A percentile compares a stretch with the other conserved stretches of the same genome.
Evolutionary conservation across 139 green algal genomes (phyloP).

Genomic region (Chlamydomonas incerta): DNA sequence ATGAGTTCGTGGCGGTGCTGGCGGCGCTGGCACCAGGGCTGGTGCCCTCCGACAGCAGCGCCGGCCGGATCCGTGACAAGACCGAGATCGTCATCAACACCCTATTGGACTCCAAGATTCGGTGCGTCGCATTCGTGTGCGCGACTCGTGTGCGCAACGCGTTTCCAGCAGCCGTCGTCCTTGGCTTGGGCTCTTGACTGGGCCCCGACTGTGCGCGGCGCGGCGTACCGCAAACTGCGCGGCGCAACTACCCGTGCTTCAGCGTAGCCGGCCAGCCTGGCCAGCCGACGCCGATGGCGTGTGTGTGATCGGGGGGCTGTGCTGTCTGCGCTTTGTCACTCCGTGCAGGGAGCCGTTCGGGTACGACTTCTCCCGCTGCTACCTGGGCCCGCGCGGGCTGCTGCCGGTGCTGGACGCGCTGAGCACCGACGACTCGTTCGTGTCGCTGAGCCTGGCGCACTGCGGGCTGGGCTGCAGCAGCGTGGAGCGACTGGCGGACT

Average conservation of each 20-base stretch:
- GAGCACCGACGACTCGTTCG: slow-evolving; percentile 17
- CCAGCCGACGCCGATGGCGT: no score
- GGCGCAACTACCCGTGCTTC: no score
- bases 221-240: no score
- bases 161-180: no score
- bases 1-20: slow-evolving; percentile 30
- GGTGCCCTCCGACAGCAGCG: not conserved
- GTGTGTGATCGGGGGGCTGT: no score
- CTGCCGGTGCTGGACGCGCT: slow-evolving; percentile 47
- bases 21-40: not conserved
- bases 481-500: slow-evolving; percentile 23
- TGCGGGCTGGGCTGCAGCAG: slow-evolving; percentile 29
- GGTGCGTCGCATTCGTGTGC: slow-evolving; percentile 1
- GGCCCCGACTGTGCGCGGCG: no score
- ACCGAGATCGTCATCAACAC: slow-evolving; percentile 19
- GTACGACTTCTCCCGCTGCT: slow-evolving; percentile 50
- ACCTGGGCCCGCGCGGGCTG: slow-evolving; percentile 46
- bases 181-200: no score
- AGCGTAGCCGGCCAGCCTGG: no score
- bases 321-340: no score
- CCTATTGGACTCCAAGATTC: slow-evolving; percentile 22
- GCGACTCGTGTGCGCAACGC: no score
- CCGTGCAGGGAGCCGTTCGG: not conserved
- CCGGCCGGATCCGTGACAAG: slow-evolving; percentile 6
- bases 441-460: slow-evolving; percentile 27